Conservation (phyloP, 805 yeast species). For the Kluyveromyces dobzhanskii region DNA sequence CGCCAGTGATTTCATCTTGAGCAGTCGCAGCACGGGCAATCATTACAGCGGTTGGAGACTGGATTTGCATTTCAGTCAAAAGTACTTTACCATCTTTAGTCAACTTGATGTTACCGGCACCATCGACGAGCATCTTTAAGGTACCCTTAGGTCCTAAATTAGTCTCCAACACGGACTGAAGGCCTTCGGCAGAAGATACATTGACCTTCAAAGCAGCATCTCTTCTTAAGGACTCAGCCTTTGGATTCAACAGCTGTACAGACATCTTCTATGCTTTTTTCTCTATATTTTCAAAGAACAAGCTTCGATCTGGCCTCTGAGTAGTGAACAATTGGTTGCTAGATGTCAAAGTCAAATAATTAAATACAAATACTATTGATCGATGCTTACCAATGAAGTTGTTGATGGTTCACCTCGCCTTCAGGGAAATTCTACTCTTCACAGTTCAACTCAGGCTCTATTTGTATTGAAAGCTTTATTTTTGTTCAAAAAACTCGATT, state of each 20-base stretch:
- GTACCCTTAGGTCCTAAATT: constrained; percentile 98
- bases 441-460: too few relatives aligned
- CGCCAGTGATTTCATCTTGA: constrained; percentile 98
- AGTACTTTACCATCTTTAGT: constrained; percentile 96
- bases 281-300: too few relatives aligned
- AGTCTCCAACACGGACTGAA: constrained; percentile 84
- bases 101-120: constrained; percentile 89
- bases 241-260: constrained; percentile 87
- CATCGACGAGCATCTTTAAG: constrained; percentile 91
- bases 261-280: constrained; percentile 31
- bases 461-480: too few relatives aligned
- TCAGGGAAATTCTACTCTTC: too few relatives aligned
- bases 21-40: constrained; percentile 97
- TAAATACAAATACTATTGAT: too few relatives aligned
- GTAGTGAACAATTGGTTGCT: too few relatives aligned
- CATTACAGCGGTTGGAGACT: constrained; percentile 82
- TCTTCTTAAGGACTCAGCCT: constrained; percentile 94
- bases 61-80: constrained; percentile 93
- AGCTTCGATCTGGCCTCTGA: too few relatives aligned
- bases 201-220: constrained; percentile 93
- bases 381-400: too few relatives aligned
- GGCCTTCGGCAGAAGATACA: constrained; percentile 92
- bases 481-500: too few relatives aligned
- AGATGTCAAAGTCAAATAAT: too few relatives aligned
- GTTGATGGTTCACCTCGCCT: too few relatives aligned